Percentiles rank a stretch among this genome's conserved stretches.
These are phyloP conservation scores for Hyphopichia pseudoburtonii DNA, from an alignment of 1,139 yeast species.

Conservation along the genomic window DNA sequence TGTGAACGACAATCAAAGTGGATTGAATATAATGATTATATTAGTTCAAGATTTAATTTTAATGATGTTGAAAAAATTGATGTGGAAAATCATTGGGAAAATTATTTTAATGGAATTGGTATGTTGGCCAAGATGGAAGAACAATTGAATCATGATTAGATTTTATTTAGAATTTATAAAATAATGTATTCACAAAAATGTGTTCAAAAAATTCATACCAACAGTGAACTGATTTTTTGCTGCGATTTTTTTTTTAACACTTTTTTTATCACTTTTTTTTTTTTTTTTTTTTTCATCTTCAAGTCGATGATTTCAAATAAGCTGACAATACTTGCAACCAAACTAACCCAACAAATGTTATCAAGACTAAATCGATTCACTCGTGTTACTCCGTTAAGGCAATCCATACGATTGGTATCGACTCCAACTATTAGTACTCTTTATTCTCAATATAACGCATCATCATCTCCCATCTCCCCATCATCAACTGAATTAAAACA, in stretches of 20 bases:
- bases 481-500: conserved; percentile 3
- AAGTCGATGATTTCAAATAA: too few relatives aligned
- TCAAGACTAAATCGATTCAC: too few relatives aligned
- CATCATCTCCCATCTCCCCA: background rate
- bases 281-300: too few relatives aligned
- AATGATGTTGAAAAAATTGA: conserved; percentile 46
- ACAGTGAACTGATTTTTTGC: too few relatives aligned
- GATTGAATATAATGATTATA: conserved; percentile 44
- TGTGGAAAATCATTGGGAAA: conserved; percentile 45
- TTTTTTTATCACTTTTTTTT: too few relatives aligned
- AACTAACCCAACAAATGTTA: too few relatives aligned
- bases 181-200: background rate
- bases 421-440: background rate
- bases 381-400: too few relatives aligned
- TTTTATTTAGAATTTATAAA: conserved; percentile 5
- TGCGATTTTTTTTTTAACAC: too few relatives aligned
- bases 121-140: conserved; percentile 50
- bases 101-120: conserved; percentile 51
- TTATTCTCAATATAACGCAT: background rate
- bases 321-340: too few relatives aligned
- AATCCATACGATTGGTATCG: too few relatives aligned
- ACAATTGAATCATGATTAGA: conserved; percentile 8
- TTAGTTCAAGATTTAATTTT: conserved; percentile 44
- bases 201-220: background rate
- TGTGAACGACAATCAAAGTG: conserved; percentile 37